These are phyloP conservation scores for Aspergillus tubingensis DNA, from an alignment of 2,329 filamentous ascomycete species.

Conservation along the genomic window DNA sequence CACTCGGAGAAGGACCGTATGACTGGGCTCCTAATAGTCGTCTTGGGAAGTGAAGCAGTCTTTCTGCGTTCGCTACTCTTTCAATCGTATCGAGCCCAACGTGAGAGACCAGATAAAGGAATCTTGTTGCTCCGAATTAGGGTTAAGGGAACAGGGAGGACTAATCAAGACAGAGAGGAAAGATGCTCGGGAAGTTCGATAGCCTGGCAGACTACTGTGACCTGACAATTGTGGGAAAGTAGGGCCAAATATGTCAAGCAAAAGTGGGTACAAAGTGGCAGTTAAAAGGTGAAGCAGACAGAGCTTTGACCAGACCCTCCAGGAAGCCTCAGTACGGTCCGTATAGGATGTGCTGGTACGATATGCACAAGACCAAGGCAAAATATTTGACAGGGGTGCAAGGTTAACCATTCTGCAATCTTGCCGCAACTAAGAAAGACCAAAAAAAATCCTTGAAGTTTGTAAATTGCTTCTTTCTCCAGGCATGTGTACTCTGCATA, in stretches of 20 bases:
- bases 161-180: background rate
- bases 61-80: background rate
- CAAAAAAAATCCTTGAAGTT: constrained; percentile 28
- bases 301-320: background rate
- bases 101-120: background rate
- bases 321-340: constrained; percentile 11
- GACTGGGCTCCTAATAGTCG: background rate
- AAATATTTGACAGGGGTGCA: constrained; percentile 18
- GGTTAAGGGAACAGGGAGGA: background rate
- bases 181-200: background rate
- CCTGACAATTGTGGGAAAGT: background rate
- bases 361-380: constrained; percentile 33
- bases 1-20: background rate
- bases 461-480: constrained; percentile 6
- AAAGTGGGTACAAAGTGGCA: constrained; percentile 9
- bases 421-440: constrained; percentile 15
- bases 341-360: constrained; percentile 20
- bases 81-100: background rate
- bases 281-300: constrained; percentile 9
- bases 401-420: constrained; percentile 21
- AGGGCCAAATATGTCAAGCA: background rate
- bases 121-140: background rate
- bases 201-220: background rate
- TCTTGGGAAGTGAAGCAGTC: background rate
- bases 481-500: background rate